Percentiles rank a stretch among this genome's conserved stretches.
Evolutionary conservation across 2,329 filamentous ascomycete species (phyloP).

Genomic region (Aspergillus piperis): DNA sequence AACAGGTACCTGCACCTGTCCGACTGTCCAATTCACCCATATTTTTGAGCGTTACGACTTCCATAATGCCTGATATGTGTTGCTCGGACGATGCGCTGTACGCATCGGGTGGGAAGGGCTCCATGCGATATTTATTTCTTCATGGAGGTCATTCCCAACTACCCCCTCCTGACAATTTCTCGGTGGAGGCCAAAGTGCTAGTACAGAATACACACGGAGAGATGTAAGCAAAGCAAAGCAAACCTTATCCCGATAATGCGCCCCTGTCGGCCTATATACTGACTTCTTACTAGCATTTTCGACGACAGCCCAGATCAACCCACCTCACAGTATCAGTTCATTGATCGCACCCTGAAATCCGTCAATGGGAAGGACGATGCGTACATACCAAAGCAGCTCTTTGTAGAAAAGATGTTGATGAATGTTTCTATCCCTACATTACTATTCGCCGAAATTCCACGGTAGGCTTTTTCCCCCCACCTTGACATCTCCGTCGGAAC

Average conservation of each 20-base stretch:
- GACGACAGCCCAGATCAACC: background rate
- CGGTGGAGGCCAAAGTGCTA: slow-evolving; percentile 3
- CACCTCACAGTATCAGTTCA: slow-evolving; percentile 1
- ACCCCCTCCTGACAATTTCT: background rate
- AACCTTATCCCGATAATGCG: too few species aligned
- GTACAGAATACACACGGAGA: background rate
- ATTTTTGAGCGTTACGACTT: too few species aligned
- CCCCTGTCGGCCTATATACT: too few species aligned
- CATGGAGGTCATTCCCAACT: background rate
- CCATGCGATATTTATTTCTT: slow-evolving; percentile 8
- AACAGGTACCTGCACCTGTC: too few species aligned
- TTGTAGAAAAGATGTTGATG: slow-evolving; percentile 6
- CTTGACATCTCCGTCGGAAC: background rate
- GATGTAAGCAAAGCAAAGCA: background rate
- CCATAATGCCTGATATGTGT: too few species aligned
- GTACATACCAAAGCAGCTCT: background rate
- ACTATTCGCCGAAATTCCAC: background rate
- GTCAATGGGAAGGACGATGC: background rate
- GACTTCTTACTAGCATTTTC: background rate
- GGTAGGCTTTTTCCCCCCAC: background rate
- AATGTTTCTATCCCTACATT: slow-evolving; percentile 4
- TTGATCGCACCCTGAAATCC: background rate
- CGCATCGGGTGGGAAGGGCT: slow-evolving; percentile 5
- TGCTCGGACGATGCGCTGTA: background rate
- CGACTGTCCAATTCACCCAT: too few species aligned